Evolutionary conservation across 805 yeast genomes (phyloP).

Genomic region (Wickerhamomyces ciferrii): DNA sequence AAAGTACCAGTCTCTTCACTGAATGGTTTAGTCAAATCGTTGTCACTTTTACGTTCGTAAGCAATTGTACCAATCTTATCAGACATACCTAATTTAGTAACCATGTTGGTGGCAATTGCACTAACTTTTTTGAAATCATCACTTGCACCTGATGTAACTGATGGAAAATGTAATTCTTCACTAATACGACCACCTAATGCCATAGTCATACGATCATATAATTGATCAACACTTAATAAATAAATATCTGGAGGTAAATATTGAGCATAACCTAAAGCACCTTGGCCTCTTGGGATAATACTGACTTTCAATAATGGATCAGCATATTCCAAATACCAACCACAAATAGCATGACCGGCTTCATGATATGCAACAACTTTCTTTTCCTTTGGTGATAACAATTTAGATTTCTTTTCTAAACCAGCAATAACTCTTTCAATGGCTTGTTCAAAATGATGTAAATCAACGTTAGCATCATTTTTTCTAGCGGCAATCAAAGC

Average conservation of each 20-base stretch:
- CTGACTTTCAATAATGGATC: constrained; percentile 92
- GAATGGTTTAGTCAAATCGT: constrained; percentile 55
- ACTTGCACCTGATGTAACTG: constrained; percentile 88
- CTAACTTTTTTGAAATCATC: constrained; percentile 93
- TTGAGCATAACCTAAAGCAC: constrained; percentile 95
- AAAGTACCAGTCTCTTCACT: constrained; percentile 65
- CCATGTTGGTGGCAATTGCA: constrained; percentile 86
- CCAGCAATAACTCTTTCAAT: constrained; percentile 95
- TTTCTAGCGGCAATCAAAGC: constrained; percentile 89
- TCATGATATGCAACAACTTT: constrained; percentile 89
- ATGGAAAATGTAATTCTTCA: constrained; percentile 81
- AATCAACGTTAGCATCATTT: constrained; percentile 53
- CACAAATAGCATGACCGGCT: constrained; percentile 96
- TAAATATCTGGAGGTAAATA: constrained; percentile 88
- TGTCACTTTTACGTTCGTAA: constrained; percentile 43
- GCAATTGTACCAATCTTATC: constrained; percentile 65
- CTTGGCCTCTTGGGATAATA: constrained; percentile 91
- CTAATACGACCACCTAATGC: constrained; percentile 89
- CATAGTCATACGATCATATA: constrained; percentile 86
- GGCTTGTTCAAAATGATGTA: constrained; percentile 83
- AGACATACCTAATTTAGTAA: constrained; percentile 85
- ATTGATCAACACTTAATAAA: constrained; percentile 69
- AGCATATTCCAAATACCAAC: constrained; percentile 85
- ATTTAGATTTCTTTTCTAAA: constrained; percentile 78
- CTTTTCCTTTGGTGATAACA: constrained; percentile 77